Conservation (phyloP, 352 stramenopile genomes). For the Globisporangium alternatum region DNA sequence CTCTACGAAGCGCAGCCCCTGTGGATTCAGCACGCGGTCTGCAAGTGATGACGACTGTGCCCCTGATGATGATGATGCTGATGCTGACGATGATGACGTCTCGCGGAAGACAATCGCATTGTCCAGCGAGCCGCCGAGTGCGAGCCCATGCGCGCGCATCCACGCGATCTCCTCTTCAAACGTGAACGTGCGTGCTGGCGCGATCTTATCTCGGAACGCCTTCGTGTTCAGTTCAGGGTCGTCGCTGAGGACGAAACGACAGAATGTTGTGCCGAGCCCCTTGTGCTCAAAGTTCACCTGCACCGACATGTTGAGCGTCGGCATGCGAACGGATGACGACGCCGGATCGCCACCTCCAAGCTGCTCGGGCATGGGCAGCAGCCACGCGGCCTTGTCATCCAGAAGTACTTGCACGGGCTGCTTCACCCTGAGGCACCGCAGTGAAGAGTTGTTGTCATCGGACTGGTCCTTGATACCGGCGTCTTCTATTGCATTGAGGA, state of each 20-base stretch:
- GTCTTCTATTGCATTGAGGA: constrained; percentile 33
- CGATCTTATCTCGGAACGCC: constrained; percentile 36
- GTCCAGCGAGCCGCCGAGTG: constrained; percentile 52
- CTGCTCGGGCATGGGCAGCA: constrained; percentile 42
- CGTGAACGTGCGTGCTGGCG: constrained; percentile 63
- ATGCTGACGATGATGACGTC: not conserved
- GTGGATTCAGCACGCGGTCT: constrained; percentile 36
- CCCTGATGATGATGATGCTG: not conserved
- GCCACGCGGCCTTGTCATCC: constrained; percentile 63
- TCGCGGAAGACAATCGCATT: constrained; percentile 66
- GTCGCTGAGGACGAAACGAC: constrained; percentile 34
- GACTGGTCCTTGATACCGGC: constrained; percentile 34
- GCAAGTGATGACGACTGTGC: not conserved
- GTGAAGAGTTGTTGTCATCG: not conserved
- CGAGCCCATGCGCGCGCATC: constrained; percentile 52
- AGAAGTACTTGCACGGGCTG: constrained; percentile 56
- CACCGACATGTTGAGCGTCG: constrained; percentile 50
- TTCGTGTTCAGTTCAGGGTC: constrained; percentile 27
- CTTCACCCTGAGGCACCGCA: constrained; percentile 37
- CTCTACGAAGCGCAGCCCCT: constrained; percentile 44
- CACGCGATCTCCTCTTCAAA: constrained; percentile 68
- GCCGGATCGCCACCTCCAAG: constrained; percentile 16
- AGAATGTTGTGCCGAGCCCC: constrained; percentile 39
- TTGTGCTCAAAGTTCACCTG: constrained; percentile 75
- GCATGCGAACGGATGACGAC: constrained; percentile 11